Base-by-base conservation (phyloP, 805 yeast genomes). In the Pichia insulana region DNA sequence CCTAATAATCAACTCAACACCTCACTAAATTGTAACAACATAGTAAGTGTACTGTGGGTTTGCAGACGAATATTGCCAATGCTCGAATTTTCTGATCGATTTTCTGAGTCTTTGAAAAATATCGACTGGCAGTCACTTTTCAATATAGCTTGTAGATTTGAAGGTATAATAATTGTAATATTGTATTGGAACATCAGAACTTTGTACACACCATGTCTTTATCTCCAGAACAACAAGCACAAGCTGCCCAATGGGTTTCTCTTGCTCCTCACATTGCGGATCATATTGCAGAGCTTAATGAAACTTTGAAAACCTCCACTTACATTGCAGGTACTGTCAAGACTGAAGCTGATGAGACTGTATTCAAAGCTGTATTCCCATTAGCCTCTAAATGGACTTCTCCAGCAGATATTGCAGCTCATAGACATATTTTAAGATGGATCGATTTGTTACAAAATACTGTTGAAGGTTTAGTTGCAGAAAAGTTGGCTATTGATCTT, bases 341-440 rank as follows among this genome's bases (percentile, higher is more conserved):
- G 36, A 67, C 89, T 22, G 69, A 73, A 34, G 75, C 78, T n/a
- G 98, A 92, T 61, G 71, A 78, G 34, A 65, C 70, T 36, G 80
- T 83, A 30, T 84, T 86, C 53, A 78, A 79, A 40, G 68, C 76
- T 30, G 78, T 80, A 30, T 67, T 78, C 54, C 83, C 88, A 37
- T 47, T 76, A 32, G 76, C 83, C 32, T 66, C 68, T 41, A 64
- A 70, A 47, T 75, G 85, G 74, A 64, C 75, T 10, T 53, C 60
- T 36, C 78, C 74, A 30, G 36, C 42, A 17, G 75, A 79, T 33
- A 64, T 79, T 50, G 78, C 80, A 37, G 63, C 71, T 37, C 69
- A 70, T 61, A 83, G 97, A 73, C 97, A 90, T 64, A 70, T 90
- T 45, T 65, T 87, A 47, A 83, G 98, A 73, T 92, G 97, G 97